These are phyloP conservation scores for Penicillium lividum DNA, from an alignment of 495 filamentous ascomycete species.

Conservation along the genomic window DNA sequence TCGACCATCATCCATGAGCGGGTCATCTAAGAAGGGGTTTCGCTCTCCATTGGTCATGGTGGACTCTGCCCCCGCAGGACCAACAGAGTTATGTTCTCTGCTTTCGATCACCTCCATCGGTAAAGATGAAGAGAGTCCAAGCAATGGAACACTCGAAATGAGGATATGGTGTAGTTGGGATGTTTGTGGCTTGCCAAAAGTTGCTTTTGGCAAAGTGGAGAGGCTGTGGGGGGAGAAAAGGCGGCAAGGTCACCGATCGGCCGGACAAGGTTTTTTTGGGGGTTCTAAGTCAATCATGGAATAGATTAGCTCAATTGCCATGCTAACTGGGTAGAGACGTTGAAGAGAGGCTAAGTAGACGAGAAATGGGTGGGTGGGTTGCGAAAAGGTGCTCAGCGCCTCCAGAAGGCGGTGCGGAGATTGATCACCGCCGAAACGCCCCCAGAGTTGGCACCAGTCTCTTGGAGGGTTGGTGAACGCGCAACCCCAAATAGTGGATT, in stretches of 20 bases:
- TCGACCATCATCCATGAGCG: slow-evolving; percentile 46
- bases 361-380: slow-evolving; percentile 25
- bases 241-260: slow-evolving; percentile 25
- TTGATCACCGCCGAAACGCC: slow-evolving; percentile 43
- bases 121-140: slow-evolving; percentile 2
- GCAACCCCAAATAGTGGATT: slow-evolving; percentile 18
- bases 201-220: slow-evolving; percentile 19
- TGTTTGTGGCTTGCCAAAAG: slow-evolving; percentile 11
- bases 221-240: slow-evolving; percentile 23
- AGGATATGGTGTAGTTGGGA: slow-evolving; percentile 4
- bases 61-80: slow-evolving; percentile 35
- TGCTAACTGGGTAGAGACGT: slow-evolving; percentile 14
- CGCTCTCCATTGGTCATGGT: slow-evolving; percentile 42
- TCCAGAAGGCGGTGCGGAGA: slow-evolving; percentile 53
- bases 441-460: slow-evolving; percentile 35
- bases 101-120: slow-evolving; percentile 48
- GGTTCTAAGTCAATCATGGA: slow-evolving; percentile 20
- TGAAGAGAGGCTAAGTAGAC: slow-evolving; percentile 11
- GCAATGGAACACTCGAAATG: slow-evolving; percentile 5
- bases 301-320: slow-evolving; percentile 33
- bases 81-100: slow-evolving; percentile 40
- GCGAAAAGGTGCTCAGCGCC: slow-evolving; percentile 27
- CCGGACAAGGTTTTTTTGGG: slow-evolving; percentile 9
- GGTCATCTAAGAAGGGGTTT: slow-evolving; percentile 40
- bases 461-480: slow-evolving; percentile 25